phyloP scores from a whole-genome alignment of 345 rosid genomes.

The Sisymbrium altissimum region DNA sequence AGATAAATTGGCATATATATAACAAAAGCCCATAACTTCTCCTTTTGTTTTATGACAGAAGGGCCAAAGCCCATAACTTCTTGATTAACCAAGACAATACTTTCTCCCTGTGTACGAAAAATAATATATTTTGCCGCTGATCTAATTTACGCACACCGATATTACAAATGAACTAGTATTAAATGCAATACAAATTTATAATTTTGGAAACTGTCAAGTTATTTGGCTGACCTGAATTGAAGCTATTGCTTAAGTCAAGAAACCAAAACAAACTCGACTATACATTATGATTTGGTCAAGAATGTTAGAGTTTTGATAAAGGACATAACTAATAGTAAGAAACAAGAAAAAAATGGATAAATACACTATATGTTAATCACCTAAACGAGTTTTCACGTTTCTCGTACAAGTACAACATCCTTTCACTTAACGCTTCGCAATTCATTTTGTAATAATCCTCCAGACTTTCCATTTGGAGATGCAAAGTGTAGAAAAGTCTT shows the following conservation, averaged over 20 bases:
- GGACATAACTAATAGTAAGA: background rate
- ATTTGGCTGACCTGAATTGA: no score
- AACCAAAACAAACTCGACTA: constrained; percentile 1
- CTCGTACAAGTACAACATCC: constrained; percentile 33
- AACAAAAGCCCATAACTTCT: no score
- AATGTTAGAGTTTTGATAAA: background rate
- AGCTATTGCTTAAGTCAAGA: background rate
- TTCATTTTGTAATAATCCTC: constrained; percentile 22
- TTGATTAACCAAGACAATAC: no score
- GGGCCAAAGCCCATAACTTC: background rate
- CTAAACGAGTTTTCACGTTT: constrained; percentile 15
- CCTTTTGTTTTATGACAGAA: no score
- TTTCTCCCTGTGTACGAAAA: no score
- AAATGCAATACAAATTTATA: no score
- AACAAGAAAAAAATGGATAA: background rate
- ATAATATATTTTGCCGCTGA: no score
- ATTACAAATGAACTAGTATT: no score
- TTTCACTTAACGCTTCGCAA: constrained; percentile 34
- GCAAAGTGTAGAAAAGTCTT: constrained; percentile 51
- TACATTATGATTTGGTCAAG: constrained; percentile 5
- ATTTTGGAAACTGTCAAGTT: no score
- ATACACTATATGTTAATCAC: background rate
- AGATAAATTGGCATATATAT: background rate
- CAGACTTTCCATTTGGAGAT: constrained; percentile 45
- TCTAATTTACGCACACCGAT: no score